Evolutionary conservation across 1,284 basidiomycete genomes (phyloP).

Genomic region (Sporisorium exsertum): DNA sequence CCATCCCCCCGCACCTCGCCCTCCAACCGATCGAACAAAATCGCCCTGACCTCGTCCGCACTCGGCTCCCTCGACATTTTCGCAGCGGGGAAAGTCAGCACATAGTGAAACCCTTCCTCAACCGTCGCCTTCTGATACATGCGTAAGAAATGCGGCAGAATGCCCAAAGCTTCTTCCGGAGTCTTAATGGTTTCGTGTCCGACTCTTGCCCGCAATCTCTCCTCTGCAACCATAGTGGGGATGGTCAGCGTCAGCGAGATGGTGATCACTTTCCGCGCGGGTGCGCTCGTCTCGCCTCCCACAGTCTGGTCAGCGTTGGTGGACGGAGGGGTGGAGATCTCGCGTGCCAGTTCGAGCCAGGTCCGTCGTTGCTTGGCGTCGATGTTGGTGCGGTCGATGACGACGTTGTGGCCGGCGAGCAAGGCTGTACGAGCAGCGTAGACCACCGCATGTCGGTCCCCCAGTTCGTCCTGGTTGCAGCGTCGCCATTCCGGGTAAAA

Average conservation of each 20-base stretch:
- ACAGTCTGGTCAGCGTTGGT: background rate
- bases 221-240: constrained; percentile 24
- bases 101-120: constrained; percentile 42
- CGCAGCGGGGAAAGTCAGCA: constrained; percentile 26
- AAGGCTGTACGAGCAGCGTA: constrained; percentile 29
- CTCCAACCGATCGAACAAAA: constrained; percentile 24
- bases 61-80: constrained; percentile 26
- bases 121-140: constrained; percentile 33
- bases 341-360: constrained; percentile 43
- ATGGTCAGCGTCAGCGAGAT: constrained; percentile 44
- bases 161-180: constrained; percentile 29
- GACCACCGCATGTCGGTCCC: constrained; percentile 35
- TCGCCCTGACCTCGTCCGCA: constrained; percentile 16
- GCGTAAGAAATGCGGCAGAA: constrained; percentile 37
- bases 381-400: constrained; percentile 54
- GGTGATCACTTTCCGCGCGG: constrained; percentile 17
- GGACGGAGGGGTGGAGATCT: background rate
- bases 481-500: constrained; percentile 39
- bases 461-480: constrained; percentile 51
- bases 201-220: constrained; percentile 19
- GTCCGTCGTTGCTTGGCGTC: constrained; percentile 44
- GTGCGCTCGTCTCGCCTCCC: background rate
- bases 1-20: constrained; percentile 17
- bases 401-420: constrained; percentile 24
- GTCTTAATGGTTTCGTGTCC: constrained; percentile 47